Conservation (phyloP, 2,329 filamentous ascomycete genomes). For the Camillea tinctor region DNA sequence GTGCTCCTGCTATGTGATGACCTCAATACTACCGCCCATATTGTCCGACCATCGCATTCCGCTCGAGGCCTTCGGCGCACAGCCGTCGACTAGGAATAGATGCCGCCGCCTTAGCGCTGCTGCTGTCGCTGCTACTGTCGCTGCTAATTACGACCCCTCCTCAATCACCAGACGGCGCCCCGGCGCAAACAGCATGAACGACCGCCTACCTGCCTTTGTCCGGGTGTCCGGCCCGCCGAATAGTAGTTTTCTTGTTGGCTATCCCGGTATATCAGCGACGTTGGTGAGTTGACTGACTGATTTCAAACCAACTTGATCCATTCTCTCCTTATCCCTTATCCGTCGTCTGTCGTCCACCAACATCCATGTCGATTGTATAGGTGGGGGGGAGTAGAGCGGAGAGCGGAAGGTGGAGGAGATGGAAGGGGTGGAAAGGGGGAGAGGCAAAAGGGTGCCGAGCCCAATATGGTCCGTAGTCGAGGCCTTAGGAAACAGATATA, state of each 20-base stretch:
- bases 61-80: constrained; percentile 24
- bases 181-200: constrained; percentile 29
- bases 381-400: too few relatives aligned
- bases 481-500: constrained; percentile 6
- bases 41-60: constrained; percentile 18
- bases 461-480: constrained; percentile 1
- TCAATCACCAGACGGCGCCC: constrained; percentile 16
- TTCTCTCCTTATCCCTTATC: constrained; percentile 5
- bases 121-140: constrained; percentile 13
- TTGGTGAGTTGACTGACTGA: constrained; percentile 72
- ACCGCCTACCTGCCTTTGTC: constrained; percentile 74
- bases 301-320: not conserved
- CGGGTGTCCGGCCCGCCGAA: constrained; percentile 97
- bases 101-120: constrained; percentile 23
- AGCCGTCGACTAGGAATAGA: constrained; percentile 27
- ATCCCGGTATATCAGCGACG: constrained; percentile 96
- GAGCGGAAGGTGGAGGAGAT: too few relatives aligned
- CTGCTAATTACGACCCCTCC: constrained; percentile 12
- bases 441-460: constrained; percentile 4
- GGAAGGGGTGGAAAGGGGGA: not conserved
- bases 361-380: constrained; percentile 10
- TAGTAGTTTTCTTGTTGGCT: constrained; percentile 93
- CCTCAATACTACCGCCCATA: constrained; percentile 9
- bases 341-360: constrained; percentile 2
- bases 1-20: constrained; percentile 17